Percentiles rank a stretch among this genome's conserved stretches.
Evolutionary conservation across 805 yeast species (phyloP).

Genomic region (Candida argentea): DNA sequence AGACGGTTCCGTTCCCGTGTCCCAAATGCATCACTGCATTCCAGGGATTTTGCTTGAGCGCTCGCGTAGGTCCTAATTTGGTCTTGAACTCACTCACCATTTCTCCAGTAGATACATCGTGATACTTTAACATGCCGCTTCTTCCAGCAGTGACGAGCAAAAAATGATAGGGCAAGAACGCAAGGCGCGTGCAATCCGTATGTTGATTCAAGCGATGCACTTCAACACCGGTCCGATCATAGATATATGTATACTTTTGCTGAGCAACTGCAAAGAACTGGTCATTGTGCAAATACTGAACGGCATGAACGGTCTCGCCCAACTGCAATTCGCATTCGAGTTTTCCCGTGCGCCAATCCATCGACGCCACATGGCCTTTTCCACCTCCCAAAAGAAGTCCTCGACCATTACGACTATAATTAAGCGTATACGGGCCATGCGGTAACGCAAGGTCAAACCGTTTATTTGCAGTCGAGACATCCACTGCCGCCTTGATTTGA

Average conservation of each 20-base stretch:
- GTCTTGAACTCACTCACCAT: slow-evolving; percentile 78
- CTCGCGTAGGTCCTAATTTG: slow-evolving; percentile 80
- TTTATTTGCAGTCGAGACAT: slow-evolving; percentile 63
- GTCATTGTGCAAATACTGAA: slow-evolving; percentile 82
- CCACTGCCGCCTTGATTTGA: slow-evolving; percentile 70
- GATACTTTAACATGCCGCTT: slow-evolving; percentile 82
- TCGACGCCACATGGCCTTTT: slow-evolving; percentile 91
- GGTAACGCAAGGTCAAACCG: slow-evolving; percentile 65
- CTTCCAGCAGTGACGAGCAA: slow-evolving; percentile 81
- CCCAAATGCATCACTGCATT: slow-evolving; percentile 93
- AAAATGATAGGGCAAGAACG: slow-evolving; percentile 89
- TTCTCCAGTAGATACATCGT: slow-evolving; percentile 90
- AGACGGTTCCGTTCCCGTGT: slow-evolving; percentile 84
- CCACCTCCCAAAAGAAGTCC: slow-evolving; percentile 75
- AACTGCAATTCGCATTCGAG: slow-evolving; percentile 74
- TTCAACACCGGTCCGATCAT: slow-evolving; percentile 86
- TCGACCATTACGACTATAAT: slow-evolving; percentile 84
- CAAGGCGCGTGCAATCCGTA: slow-evolving; percentile 71
- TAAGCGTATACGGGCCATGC: slow-evolving; percentile 78
- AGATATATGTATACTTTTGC: slow-evolving; percentile 85
- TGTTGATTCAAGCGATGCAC: slow-evolving; percentile 87
- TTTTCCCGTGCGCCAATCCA: slow-evolving; percentile 89
- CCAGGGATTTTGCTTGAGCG: slow-evolving; percentile 89
- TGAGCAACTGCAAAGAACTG: slow-evolving; percentile 96
- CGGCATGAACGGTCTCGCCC: slow-evolving; percentile 85